Evolutionary conservation across 768 basidiomycete species (phyloP), one percentile per base, ranked within the genome.

Genomic region (Russula dissimulans): DNA sequence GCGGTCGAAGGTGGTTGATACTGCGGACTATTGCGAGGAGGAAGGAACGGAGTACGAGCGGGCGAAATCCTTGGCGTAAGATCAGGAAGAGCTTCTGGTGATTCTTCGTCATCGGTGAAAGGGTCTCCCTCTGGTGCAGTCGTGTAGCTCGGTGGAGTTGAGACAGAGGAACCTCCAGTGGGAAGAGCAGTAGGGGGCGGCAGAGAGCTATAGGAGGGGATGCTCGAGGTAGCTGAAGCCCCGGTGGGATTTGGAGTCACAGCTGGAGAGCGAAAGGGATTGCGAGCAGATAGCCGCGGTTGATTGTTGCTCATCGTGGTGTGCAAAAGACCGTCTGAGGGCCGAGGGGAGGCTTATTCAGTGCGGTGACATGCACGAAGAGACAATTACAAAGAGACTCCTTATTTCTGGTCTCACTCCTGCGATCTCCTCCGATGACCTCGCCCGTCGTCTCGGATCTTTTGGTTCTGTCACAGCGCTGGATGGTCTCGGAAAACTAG

Each of bases 361-460:
- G 12, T 36, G 7, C 46, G 0, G 15, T 31, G 14, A 11, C 9
- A 7, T 11, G n/a, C 22, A 31, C 48, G 12, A 49, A 62, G 12
- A 18, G 5, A 11, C 44, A 67, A 67, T 76, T 65, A 74, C 80
- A 1, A 89, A 86, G 73, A 76, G 87, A 42, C 75, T 90, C 10
- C 86, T 88, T 54, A 76, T 91, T 56, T 88, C 88, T 32, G 89
- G 89, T 3, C 76, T 91, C 4, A 89, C 87, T 0, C 82, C 86
- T 0, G 72, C 82, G 4, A 80, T 91, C 34, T 77, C 81, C 0
- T 69, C 72, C 4, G 71, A 74, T 18, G 87, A 87, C 69, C 75
- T 88, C n/a, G 75, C 75, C 7, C 71, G 74, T 38, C 80, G 83
- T 41, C 75, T 90, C 3, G 79, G 79, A 0, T 73, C 78, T 2